phyloP scores from a whole-genome alignment of 495 filamentous ascomycete genomes.

The Neurospora tetraspora region DNA sequence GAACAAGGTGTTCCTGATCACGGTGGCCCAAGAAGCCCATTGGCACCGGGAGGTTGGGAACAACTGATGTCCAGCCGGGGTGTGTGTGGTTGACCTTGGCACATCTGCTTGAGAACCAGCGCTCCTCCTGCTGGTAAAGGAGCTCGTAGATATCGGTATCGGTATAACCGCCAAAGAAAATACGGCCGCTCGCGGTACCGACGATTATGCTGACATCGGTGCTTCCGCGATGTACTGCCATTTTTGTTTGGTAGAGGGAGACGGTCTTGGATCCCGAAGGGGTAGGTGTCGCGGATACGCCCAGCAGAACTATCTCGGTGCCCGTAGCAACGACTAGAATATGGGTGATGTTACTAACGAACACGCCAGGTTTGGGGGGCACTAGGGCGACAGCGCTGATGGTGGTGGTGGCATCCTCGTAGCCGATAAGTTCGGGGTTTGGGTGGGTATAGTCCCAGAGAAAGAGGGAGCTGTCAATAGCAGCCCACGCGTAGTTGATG shows the following conservation, averaged over 20 bases:
- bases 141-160: conserved; percentile 88
- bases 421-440: conserved; percentile 81
- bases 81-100: conserved; percentile 77
- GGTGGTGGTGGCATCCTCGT: conserved; percentile 74
- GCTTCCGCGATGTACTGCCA: conserved; percentile 63
- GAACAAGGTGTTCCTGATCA: conserved; percentile 49
- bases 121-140: conserved; percentile 91
- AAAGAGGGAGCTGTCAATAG: conserved; percentile 91
- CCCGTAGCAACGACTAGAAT: conserved; percentile 82
- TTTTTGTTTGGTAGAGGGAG: conserved; percentile 70
- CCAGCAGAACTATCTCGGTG: conserved; percentile 71
- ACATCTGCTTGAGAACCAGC: conserved; percentile 81
- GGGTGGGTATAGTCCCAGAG: conserved; percentile 94
- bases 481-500: conserved; percentile 87
- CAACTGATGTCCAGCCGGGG: conserved; percentile 60
- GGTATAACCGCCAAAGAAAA: conserved; percentile 77
- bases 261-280: conserved; percentile 58
- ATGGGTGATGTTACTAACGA: conserved; percentile 72
- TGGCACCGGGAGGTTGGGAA: conserved; percentile 41
- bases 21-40: conserved; percentile 19
- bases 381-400: conserved; percentile 81
- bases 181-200: conserved; percentile 70
- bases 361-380: conserved; percentile 69
- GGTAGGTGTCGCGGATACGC: conserved; percentile 52
- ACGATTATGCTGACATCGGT: conserved; percentile 62